Evolutionary conservation across 306 rosid genomes (phyloP).

Genomic region (Canavalia ensiformis): DNA sequence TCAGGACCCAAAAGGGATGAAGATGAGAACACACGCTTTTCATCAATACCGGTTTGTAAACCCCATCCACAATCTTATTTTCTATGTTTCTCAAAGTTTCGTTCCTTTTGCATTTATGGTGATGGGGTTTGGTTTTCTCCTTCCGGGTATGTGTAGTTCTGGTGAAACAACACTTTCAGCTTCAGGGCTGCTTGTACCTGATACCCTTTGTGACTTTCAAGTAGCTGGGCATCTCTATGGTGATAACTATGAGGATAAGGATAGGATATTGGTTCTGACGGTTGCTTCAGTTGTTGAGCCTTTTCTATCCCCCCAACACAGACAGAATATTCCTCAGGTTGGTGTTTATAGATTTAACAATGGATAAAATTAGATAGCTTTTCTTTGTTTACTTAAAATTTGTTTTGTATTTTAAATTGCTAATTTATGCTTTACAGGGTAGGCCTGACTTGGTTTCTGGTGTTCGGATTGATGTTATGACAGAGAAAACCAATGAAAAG

Average conservation of each 20-base stretch:
- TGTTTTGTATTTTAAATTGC: slow-evolving; percentile 37
- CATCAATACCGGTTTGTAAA: slow-evolving; percentile 79
- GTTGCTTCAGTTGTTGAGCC: slow-evolving; percentile 95
- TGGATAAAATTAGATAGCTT: slow-evolving; percentile 21
- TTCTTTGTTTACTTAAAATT: slow-evolving; percentile 19
- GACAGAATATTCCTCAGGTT: slow-evolving; percentile 73
- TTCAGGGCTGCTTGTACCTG: slow-evolving; percentile 87
- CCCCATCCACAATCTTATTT: neutral
- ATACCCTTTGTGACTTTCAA: slow-evolving; percentile 64
- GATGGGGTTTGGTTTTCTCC: slow-evolving; percentile 22
- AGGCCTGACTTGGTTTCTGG: slow-evolving; percentile 83
- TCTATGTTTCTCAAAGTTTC: slow-evolving; percentile 19
- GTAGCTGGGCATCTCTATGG: slow-evolving; percentile 62
- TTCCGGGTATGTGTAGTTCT: slow-evolving; percentile 66
- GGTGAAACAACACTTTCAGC: slow-evolving; percentile 95
- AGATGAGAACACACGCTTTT: slow-evolving; percentile 93
- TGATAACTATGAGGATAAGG: slow-evolving; percentile 46
- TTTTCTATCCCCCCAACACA: slow-evolving; percentile 69
- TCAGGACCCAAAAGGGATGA: slow-evolving; percentile 97
- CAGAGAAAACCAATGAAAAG: slow-evolving; percentile 64
- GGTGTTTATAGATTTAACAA: slow-evolving; percentile 15
- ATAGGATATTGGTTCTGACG: slow-evolving; percentile 70
- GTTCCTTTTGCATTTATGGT: neutral
- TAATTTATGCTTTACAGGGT: slow-evolving; percentile 65
- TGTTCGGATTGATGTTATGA: slow-evolving; percentile 80